phyloP scores from a whole-genome alignment of 371 early-diverging fungal genomes.

The Entomophthora muscae region DNA sequence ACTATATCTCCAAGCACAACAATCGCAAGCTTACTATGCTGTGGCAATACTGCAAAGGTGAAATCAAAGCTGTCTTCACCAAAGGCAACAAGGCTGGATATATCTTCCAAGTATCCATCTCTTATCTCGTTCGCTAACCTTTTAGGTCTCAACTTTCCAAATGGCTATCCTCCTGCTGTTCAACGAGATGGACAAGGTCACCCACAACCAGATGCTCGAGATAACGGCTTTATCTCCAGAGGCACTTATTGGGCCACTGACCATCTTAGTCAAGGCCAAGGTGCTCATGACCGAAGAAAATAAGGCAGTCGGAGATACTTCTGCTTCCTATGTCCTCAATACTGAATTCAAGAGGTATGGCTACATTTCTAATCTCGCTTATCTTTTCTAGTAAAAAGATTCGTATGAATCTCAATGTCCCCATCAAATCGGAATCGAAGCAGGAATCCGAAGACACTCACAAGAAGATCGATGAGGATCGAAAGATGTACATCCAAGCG shows the following conservation, averaged over 20 bases:
- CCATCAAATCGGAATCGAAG: constrained; percentile 70
- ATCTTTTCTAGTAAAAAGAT: constrained; percentile 43
- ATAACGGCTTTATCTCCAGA: constrained; percentile 53
- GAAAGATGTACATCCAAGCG: constrained; percentile 83
- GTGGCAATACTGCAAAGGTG: constrained; percentile 77
- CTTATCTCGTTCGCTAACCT: constrained; percentile 6
- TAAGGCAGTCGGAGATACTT: constrained; percentile 26
- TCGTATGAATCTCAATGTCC: constrained; percentile 65
- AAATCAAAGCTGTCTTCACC: constrained; percentile 64
- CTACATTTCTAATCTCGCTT: neutral
- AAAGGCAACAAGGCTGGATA: constrained; percentile 47
- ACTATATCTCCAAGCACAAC: constrained; percentile 63
- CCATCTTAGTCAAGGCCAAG: constrained; percentile 64
- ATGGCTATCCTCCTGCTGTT: constrained; percentile 79
- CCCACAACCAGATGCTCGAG: constrained; percentile 38
- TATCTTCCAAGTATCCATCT: constrained; percentile 38
- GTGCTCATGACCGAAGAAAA: constrained; percentile 34
- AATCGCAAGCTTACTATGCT: constrained; percentile 83
- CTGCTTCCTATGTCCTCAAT: constrained; percentile 50
- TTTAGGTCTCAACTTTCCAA: constrained; percentile 61
- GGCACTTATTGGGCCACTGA: constrained; percentile 44
- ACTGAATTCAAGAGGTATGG: constrained; percentile 57
- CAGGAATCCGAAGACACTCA: constrained; percentile 74
- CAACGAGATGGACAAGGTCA: constrained; percentile 40
- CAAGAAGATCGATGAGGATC: constrained; percentile 72